Evolutionary conservation across 2,329 filamentous ascomycete genomes (phyloP), one percentile per base, ranked within the genome.

Genomic region (Pyrenophora seminiperda): DNA sequence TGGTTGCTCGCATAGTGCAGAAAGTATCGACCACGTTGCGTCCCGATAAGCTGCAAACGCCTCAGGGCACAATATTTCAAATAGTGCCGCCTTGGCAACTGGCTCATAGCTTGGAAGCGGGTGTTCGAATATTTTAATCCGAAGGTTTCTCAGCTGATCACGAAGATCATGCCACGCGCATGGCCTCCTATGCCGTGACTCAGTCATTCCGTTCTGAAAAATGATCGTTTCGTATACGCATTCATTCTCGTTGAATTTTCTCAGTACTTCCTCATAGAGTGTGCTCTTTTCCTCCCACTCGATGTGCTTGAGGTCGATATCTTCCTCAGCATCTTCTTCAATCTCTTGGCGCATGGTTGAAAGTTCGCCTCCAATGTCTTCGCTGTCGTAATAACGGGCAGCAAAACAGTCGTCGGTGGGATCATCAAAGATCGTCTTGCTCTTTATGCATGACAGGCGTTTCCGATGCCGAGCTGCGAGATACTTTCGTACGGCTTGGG

Each of bases 401-500:
- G 81, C 78, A 41, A 84, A 77, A 45, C 67, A 83, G 18, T 68
- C 72, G 19, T 62, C 44, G 1, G 49, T 45, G 1, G 76, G 77
- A 22, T 71, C 68, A n/a, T 75, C 73, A 14, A 86, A 78, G 0
- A 86, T 80, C 0, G 76, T 81, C 3, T 59, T 71, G 1, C 58
- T 55, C 1, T 6, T 41, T 24, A 15, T 3, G 0, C 47, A 47
- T 7, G 3, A 15, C 14, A 62, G 66, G 0, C 45, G 43, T 2
- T 27, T 27, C 24, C 41, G 52, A 10, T 67, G 61, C 7, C 83
- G 75, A 0, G 47, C 13, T 0, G 65, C 43, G 2, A 88, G 63
- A 50, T 87, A 79, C 0, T 14, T 37, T 43, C 86, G 81, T 0
- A 87, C 72, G 0, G 52, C 40, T 1, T 76, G 72, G 0, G 88